Percentiles rank a stretch among this genome's conserved stretches.
Conservation (phyloP, 2,329 filamentous ascomycete genomes). For the Immersiporthe knoxdaviesiana region DNA sequence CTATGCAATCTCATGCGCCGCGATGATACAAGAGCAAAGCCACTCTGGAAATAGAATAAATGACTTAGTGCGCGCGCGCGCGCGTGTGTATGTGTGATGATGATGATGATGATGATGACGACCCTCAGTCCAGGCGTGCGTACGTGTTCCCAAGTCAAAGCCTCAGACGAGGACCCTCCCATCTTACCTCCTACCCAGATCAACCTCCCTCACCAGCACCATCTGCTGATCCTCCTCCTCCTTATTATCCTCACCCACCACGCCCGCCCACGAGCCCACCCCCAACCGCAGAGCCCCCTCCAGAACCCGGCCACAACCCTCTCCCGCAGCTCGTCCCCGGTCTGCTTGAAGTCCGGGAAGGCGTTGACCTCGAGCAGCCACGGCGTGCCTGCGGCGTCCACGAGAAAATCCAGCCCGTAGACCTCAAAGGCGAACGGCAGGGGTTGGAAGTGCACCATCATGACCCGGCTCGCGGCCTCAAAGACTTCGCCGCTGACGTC, state of each 20-base stretch:
- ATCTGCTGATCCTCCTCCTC: constrained; percentile 45
- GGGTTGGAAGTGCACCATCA: constrained; percentile 91
- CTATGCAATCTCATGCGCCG: neutral
- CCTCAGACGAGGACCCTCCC: constrained; percentile 21
- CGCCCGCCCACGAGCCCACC: constrained; percentile 69
- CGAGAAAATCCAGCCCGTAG: constrained; percentile 88
- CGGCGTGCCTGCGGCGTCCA: constrained; percentile 65
- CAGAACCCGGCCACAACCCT: constrained; percentile 75
- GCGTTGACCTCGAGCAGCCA: constrained; percentile 94
- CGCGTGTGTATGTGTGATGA: too few species aligned
- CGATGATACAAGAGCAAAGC: neutral
- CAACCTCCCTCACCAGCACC: constrained; percentile 56
- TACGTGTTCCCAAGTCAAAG: neutral
- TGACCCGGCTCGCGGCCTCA: constrained; percentile 80
- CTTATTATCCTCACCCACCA: constrained; percentile 33
- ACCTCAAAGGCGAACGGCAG: constrained; percentile 88
- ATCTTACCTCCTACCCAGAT: constrained; percentile 49
- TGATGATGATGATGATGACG: too few species aligned
- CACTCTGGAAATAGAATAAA: neutral
- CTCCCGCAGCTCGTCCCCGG: constrained; percentile 71
- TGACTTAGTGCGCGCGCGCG: too few species aligned
- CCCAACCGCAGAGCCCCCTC: constrained; percentile 68
- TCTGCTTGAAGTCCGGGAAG: constrained; percentile 95
- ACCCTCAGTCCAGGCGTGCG: neutral
- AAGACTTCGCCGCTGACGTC: constrained; percentile 76